phyloP scores from a whole-genome alignment of 345 rosid genomes.

The Citrus reticulata region DNA sequence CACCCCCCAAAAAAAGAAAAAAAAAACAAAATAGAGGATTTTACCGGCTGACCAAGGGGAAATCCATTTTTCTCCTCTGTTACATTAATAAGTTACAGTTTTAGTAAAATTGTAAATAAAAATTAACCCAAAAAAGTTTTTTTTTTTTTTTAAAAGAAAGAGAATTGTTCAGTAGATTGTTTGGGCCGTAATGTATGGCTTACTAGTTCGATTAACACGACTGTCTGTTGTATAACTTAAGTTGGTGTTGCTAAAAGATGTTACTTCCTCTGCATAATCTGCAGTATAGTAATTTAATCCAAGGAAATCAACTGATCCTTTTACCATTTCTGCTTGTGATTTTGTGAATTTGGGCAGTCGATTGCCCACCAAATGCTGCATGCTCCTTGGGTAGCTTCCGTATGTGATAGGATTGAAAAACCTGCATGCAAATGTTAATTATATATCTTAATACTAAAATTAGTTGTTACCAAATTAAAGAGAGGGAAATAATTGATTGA shows the following conservation, averaged over 20 bases:
- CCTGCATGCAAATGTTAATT: slow-evolving; percentile 13
- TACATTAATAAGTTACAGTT: neutral
- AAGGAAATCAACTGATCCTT: slow-evolving; percentile 51
- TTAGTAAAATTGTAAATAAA: neutral
- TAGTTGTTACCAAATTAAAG: neutral
- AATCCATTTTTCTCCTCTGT: slow-evolving; percentile 15
- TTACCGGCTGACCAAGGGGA: slow-evolving; percentile 13
- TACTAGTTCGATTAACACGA: slow-evolving; percentile 24
- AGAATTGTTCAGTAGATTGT: neutral
- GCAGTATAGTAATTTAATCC: slow-evolving; percentile 57
- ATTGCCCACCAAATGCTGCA: slow-evolving; percentile 34
- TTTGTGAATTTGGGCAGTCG: slow-evolving; percentile 46
- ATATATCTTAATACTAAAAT: no score
- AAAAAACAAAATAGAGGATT: no score
- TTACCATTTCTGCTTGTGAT: slow-evolving; percentile 42
- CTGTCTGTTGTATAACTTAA: slow-evolving; percentile 25
- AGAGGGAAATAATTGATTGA: neutral
- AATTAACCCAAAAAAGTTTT: no score
- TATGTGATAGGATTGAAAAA: slow-evolving; percentile 43
- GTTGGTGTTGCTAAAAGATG: slow-evolving; percentile 2
- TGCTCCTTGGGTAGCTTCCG: slow-evolving; percentile 45
- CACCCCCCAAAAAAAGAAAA: no score
- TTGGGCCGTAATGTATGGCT: neutral
- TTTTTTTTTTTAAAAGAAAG: neutral
- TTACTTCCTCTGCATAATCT: slow-evolving; percentile 27